Conservation (phyloP, 306 rosid species). For the Calophaca sinica region DNA sequence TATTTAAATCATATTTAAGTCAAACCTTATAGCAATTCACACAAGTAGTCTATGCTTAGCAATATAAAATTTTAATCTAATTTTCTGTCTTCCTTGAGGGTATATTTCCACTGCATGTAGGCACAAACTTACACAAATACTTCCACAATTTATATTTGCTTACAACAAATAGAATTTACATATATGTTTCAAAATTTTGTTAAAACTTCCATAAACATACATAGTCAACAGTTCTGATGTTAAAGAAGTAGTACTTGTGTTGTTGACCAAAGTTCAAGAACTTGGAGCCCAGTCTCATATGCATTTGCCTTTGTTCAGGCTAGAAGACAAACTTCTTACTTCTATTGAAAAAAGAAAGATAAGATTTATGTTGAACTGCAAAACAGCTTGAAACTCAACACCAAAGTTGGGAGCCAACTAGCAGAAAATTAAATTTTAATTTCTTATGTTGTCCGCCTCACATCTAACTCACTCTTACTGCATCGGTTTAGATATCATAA, state of each 20-base stretch:
- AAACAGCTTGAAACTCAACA: no score
- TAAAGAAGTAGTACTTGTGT: neutral
- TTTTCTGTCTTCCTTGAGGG: neutral
- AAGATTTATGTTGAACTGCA: no score
- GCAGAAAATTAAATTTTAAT: neutral
- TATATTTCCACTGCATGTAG: neutral
- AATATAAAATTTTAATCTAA: neutral
- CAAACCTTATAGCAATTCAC: neutral
- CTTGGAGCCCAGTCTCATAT: neutral
- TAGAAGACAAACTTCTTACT: neutral
- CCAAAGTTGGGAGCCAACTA: neutral
- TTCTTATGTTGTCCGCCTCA: neutral
- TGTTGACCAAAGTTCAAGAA: constrained; percentile 1
- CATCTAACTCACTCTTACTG: neutral
- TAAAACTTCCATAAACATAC: constrained; percentile 5
- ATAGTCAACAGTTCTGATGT: neutral
- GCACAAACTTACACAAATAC: neutral
- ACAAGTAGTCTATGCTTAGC: neutral
- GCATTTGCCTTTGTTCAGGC: neutral
- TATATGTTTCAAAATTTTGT: neutral
- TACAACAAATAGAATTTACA: neutral
- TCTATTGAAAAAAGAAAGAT: neutral
- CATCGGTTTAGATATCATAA: neutral
- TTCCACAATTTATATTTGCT: neutral
- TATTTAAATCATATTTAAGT: no score